Conservation (phyloP, 2,329 filamentous ascomycete species). For the Fusarium begoniae region DNA sequence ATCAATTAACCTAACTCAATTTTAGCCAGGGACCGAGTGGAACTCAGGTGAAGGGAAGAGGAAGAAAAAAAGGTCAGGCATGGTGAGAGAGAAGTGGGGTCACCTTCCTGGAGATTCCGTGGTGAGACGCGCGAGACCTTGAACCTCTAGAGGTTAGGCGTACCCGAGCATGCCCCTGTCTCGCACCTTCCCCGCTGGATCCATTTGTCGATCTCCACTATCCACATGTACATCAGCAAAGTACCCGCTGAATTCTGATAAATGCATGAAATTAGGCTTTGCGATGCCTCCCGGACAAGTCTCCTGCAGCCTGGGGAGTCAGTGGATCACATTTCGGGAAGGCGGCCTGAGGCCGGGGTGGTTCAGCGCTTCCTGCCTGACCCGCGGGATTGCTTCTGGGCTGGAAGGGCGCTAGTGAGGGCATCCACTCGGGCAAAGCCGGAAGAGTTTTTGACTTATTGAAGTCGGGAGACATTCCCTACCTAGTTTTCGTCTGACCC, state of each 20-base stretch:
- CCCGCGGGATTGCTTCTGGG: constrained; percentile 35
- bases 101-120: constrained; percentile 36
- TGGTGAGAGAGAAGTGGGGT: constrained; percentile 22
- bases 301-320: constrained; percentile 26
- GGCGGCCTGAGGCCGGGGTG: constrained; percentile 17
- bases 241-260: constrained; percentile 15
- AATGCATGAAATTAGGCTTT: constrained; percentile 23
- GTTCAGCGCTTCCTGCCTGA: constrained; percentile 27
- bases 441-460: constrained; percentile 36
- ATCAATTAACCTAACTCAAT: constrained; percentile 6
- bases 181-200: constrained; percentile 24
- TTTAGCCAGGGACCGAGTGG: constrained; percentile 26
- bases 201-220: constrained; percentile 10
- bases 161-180: constrained; percentile 37
- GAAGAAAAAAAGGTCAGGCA: constrained; percentile 14
- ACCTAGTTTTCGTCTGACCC: constrained; percentile 36
- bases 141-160: constrained; percentile 45
- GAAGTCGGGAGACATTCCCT: constrained; percentile 37
- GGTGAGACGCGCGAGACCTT: constrained; percentile 42
- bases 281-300: background rate
- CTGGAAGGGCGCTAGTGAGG: constrained; percentile 31
- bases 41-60: constrained; percentile 16
- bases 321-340: constrained; percentile 22
- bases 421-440: constrained; percentile 39
- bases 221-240: background rate